Conservation (phyloP, 257 asterid species). For the Ilex asprella region DNA sequence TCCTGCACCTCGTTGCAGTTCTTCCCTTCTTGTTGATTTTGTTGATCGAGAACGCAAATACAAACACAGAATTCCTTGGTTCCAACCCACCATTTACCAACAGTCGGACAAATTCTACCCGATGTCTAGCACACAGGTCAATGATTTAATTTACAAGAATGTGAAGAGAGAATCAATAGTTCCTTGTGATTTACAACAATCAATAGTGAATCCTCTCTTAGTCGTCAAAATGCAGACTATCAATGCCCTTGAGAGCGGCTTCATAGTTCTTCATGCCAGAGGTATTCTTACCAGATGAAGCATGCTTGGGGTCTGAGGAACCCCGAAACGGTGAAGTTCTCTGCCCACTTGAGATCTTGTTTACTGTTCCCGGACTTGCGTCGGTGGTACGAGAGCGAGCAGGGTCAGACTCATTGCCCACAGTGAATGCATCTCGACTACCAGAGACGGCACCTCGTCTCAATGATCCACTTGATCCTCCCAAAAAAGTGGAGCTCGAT, state of each 20-base stretch:
- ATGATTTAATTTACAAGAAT: slow-evolving; percentile 12
- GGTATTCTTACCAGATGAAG: slow-evolving; percentile 49
- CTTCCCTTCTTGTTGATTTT: too few relatives aligned
- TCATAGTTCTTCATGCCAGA: slow-evolving; percentile 53
- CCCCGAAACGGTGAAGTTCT: slow-evolving; percentile 58
- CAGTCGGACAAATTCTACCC: neutral
- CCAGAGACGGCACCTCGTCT: slow-evolving; percentile 64
- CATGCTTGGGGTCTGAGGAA: slow-evolving; percentile 53
- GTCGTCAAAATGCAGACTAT: slow-evolving; percentile 61
- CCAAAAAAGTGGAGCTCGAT: slow-evolving; percentile 64
- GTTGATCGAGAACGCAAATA: neutral
- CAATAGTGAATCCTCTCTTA: slow-evolving; percentile 38
- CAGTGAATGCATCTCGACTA: slow-evolving; percentile 48
- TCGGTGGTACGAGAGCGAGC: slow-evolving; percentile 62
- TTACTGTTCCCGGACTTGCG: slow-evolving; percentile 54
- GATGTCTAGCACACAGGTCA: slow-evolving; percentile 5
- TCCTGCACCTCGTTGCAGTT: too few relatives aligned
- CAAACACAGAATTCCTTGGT: neutral
- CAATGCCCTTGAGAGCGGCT: slow-evolving; percentile 66
- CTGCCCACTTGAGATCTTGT: slow-evolving; percentile 52
- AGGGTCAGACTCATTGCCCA: slow-evolving; percentile 72
- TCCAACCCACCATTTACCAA: neutral
- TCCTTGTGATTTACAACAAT: slow-evolving; percentile 6
- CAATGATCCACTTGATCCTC: slow-evolving; percentile 74
- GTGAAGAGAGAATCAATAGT: slow-evolving; percentile 14